Base-by-base conservation (phyloP, 2,329 filamentous ascomycete genomes). In the Ambrosiella beaveri region DNA sequence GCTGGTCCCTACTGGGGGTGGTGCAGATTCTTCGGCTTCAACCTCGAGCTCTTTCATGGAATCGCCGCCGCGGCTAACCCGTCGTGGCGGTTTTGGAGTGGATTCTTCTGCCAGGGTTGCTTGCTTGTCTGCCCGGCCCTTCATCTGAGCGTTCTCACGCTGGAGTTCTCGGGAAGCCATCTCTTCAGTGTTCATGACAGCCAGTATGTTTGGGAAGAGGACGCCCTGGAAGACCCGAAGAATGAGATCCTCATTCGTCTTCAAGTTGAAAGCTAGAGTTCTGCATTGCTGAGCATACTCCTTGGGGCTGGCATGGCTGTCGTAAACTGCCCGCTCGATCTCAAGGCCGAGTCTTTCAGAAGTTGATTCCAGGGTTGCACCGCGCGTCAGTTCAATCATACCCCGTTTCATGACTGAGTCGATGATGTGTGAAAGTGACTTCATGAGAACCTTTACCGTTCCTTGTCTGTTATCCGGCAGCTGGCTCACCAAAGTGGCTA, bases 41-140 rank as follows among this genome's bases (percentile, higher is more conserved):
- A 69, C 61, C 41, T 70, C 68, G n/a, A 71, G 75, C 39, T 94
- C 88, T 51, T 85, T 82, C 62, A 91, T 89, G 13, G 97, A 78
- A 13, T 95, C 70, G 67, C 97, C 93, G 60, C 96, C 90, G 11
- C 93, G 93, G 69, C 97, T 97, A 73, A 97, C 91, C 1, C 91
- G 96, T 64, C 87, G 82, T 65, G 89, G 80, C 59, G 96, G 84
- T 2, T 89, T 82, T 3, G 90, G 88, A 54, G 80, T 77, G 15
- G 86, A 81, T 17, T 86, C 80, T 12, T 88, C 80, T 61, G 91
- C 82, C 39, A 95, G 78, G 52, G 93, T 90, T 51, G 91, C 86
- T 68, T 91, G 86, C 65, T 89, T 87, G 66, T 93, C 87, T 0
- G 82, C 81, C 61, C 81, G 79, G 55, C 86, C 85, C 68, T 86